Conservation (phyloP, 1,284 basidiomycete genomes). For the Melampsora americana region DNA sequence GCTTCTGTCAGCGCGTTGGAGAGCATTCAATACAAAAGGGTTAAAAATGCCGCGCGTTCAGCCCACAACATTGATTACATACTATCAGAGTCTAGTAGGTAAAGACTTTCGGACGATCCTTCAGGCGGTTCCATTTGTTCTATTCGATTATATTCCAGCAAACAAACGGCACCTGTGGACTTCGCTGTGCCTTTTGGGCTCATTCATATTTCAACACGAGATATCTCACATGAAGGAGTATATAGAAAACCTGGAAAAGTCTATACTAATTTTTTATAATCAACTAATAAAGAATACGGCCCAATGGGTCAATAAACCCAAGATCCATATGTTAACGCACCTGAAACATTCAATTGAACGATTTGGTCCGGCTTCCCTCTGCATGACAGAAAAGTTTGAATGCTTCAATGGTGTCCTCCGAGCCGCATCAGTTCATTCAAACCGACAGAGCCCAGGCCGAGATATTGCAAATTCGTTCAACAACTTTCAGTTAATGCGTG, state of each 20-base stretch:
- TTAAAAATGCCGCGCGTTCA: no score
- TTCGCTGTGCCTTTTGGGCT: constrained; percentile 53
- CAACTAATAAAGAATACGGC: not conserved
- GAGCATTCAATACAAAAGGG: no score
- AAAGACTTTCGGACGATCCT: constrained; percentile 55
- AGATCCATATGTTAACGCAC: constrained; percentile 42
- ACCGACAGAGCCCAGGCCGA: not conserved
- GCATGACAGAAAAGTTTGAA: constrained; percentile 10
- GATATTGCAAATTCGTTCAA: not conserved
- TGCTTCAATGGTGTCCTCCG: not conserved
- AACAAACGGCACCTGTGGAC: constrained; percentile 47
- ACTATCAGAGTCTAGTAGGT: constrained; percentile 54
- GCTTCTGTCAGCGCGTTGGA: no score
- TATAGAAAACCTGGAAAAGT: constrained; percentile 48
- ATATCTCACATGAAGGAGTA: constrained; percentile 54
- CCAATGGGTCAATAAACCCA: constrained; percentile 51
- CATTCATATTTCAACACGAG: constrained; percentile 55
- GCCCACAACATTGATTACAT: constrained; percentile 52
- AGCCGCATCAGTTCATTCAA: not conserved
- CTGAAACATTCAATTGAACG: constrained; percentile 46
- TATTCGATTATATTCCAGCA: constrained; percentile 51
- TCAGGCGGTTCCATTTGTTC: constrained; percentile 56
- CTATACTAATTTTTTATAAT: not conserved
- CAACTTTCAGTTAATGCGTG: not conserved
- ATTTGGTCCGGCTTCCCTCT: not conserved